phyloP scores from a whole-genome alignment of 2,329 filamentous ascomycete species.

The Parasarocladium wereldwijsianum region DNA sequence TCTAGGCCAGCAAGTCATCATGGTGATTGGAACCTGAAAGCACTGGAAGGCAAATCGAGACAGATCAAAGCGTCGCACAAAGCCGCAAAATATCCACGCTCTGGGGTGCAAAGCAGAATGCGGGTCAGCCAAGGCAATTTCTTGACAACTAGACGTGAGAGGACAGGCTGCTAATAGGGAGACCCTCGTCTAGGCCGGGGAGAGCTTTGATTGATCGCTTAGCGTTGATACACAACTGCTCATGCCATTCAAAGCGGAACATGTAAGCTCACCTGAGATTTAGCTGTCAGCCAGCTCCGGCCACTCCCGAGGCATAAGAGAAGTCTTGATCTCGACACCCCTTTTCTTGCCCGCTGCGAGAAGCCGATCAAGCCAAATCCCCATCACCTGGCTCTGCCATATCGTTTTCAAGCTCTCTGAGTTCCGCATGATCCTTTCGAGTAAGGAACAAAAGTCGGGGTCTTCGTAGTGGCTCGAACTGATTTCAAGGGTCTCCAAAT shows the following conservation, averaged over 20 bases:
- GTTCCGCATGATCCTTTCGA: constrained; percentile 15
- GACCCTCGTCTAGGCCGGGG: no score
- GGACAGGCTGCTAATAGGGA: no score
- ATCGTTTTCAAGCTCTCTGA: constrained; percentile 16
- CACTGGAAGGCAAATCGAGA: not conserved
- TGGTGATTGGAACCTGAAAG: not conserved
- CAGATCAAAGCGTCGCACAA: not conserved
- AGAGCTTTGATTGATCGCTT: no score
- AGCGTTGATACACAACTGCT: no score
- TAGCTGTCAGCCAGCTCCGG: no score
- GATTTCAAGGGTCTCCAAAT: constrained; percentile 21
- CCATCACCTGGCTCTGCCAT: constrained; percentile 17
- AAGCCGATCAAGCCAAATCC: constrained; percentile 16
- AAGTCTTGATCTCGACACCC: constrained; percentile 16
- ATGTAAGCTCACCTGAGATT: no score
- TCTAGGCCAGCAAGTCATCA: not conserved
- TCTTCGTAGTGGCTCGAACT: constrained; percentile 15
- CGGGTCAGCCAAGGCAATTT: no score
- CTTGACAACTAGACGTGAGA: no score
- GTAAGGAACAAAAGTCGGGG: constrained; percentile 14
- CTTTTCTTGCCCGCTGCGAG: constrained; percentile 8
- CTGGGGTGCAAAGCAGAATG: not conserved
- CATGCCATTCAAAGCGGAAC: no score
- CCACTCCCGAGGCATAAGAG: constrained; percentile 16
- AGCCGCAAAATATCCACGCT: not conserved